phyloP scores from a whole-genome alignment of 2,329 filamentous ascomycete genomes.

The Cladophialophora bantiana region DNA sequence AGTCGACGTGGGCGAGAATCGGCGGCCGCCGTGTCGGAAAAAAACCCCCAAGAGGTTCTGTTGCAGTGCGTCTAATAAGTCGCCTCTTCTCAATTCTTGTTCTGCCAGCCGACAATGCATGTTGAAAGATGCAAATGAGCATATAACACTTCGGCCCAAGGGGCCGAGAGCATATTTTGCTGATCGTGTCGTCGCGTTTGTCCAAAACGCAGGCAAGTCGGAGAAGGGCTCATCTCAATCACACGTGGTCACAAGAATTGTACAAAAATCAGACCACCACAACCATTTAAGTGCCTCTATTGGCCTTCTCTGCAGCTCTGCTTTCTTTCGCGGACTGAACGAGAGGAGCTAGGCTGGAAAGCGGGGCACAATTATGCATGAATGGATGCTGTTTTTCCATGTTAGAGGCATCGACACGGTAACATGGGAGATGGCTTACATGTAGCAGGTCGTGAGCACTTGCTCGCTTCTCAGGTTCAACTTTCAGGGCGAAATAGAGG shows the following conservation, averaged over 20 bases:
- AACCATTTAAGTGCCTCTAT: constrained; percentile 59
- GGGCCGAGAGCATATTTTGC: constrained; percentile 2
- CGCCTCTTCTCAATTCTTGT: constrained; percentile 6
- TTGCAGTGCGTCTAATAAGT: constrained; percentile 5
- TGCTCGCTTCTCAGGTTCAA: constrained; percentile 95
- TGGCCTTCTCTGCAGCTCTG: constrained; percentile 81
- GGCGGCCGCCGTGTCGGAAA: not conserved
- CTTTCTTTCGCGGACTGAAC: constrained; percentile 86
- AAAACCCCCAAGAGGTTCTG: not conserved
- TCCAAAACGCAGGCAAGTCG: constrained; percentile 11
- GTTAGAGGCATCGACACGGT: constrained; percentile 2
- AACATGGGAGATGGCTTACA: constrained; percentile 63
- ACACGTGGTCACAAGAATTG: constrained; percentile 22
- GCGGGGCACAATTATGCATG: constrained; percentile 76
- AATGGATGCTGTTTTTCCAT: constrained; percentile 70
- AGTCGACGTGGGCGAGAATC: not conserved
- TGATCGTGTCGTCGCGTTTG: constrained; percentile 1
- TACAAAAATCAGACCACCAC: constrained; percentile 16
- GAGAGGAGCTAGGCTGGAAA: constrained; percentile 80
- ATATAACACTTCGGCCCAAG: constrained; percentile 1
- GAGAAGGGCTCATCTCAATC: constrained; percentile 12
- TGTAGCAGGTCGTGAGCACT: constrained; percentile 92
- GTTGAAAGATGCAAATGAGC: not conserved
- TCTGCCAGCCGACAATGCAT: constrained; percentile 4
- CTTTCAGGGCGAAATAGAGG: constrained; percentile 88